Percentiles rank a stretch among this genome's conserved stretches.
Evolutionary conservation across 768 basidiomycete species (phyloP).

Genomic region (Amanita rubescens): DNA sequence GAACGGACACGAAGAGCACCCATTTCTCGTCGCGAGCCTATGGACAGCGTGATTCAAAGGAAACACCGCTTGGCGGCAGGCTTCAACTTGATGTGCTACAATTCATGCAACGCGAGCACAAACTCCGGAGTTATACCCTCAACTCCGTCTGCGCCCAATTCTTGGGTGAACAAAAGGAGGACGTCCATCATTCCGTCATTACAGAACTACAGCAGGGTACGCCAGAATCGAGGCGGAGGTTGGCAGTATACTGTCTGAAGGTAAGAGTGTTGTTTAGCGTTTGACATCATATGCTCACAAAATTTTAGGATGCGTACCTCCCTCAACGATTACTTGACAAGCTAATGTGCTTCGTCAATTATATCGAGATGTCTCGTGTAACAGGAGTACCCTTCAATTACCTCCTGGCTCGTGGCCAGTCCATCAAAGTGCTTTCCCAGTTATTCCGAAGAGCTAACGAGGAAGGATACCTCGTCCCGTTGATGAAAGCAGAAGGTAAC

Average conservation of each 20-base stretch:
- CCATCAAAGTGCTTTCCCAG: slow-evolving; percentile 97
- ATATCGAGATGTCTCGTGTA: slow-evolving; percentile 98
- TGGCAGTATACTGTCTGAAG: slow-evolving; percentile 98
- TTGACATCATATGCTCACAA: background rate
- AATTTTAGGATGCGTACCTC: slow-evolving; percentile 85
- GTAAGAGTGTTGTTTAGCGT: slow-evolving; percentile 27
- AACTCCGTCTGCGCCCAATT: slow-evolving; percentile 98
- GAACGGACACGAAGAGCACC: slow-evolving; percentile 80
- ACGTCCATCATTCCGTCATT: slow-evolving; percentile 97
- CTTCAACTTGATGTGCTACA: slow-evolving; percentile 94
- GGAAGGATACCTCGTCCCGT: slow-evolving; percentile 85
- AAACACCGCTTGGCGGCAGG: slow-evolving; percentile 84
- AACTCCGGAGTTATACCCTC: slow-evolving; percentile 92
- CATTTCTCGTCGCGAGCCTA: slow-evolving; percentile 99
- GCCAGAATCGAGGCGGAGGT: slow-evolving; percentile 81
- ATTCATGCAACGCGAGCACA: slow-evolving; percentile 98
- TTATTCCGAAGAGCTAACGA: slow-evolving; percentile 89
- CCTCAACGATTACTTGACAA: slow-evolving; percentile 96
- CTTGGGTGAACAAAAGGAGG: slow-evolving; percentile 97
- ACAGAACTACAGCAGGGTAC: slow-evolving; percentile 97
- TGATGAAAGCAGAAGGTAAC: slow-evolving; percentile 77
- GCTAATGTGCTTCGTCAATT: slow-evolving; percentile 98
- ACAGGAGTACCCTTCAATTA: slow-evolving; percentile 99
- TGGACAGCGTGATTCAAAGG: slow-evolving; percentile 94
- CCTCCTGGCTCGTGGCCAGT: slow-evolving; percentile 88